Evolutionary conservation across 306 rosid species (phyloP).

Genomic region (Prunus fruticosa): DNA sequence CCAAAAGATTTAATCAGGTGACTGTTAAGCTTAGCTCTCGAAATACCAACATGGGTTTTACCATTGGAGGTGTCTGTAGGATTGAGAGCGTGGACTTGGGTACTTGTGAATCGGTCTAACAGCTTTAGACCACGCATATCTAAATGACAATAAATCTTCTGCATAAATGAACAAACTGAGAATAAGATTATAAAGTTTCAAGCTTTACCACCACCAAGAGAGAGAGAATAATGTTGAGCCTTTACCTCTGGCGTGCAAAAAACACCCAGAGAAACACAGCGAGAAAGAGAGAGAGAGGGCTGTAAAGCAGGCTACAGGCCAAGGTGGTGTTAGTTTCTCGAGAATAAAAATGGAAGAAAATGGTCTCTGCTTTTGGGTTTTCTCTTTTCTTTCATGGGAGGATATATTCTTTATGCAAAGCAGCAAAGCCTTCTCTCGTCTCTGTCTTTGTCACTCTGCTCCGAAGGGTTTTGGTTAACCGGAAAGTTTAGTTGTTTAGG

Average conservation of each 20-base stretch:
- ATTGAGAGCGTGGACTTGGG: slow-evolving; percentile 68
- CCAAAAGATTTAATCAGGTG: slow-evolving; percentile 43
- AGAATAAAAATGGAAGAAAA: not conserved
- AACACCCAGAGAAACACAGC: not conserved
- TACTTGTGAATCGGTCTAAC: slow-evolving; percentile 58
- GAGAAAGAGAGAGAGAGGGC: slow-evolving; percentile 1
- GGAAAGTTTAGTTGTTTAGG: slow-evolving; percentile 16
- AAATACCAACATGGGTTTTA: slow-evolving; percentile 21
- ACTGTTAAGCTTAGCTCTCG: slow-evolving; percentile 40
- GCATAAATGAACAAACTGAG: slow-evolving; percentile 6
- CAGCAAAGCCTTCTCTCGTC: not conserved
- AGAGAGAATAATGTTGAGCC: slow-evolving; percentile 15
- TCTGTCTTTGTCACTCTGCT: not conserved
- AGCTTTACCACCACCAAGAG: not conserved
- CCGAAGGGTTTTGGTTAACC: slow-evolving; percentile 18
- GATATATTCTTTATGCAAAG: slow-evolving; percentile 14
- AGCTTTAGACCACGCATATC: slow-evolving; percentile 67
- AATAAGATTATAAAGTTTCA: not conserved
- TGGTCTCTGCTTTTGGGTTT: not conserved
- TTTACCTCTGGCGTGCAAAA: not conserved
- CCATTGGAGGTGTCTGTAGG: slow-evolving; percentile 45
- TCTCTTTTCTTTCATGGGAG: slow-evolving; percentile 17
- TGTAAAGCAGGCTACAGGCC: not conserved
- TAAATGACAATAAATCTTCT: slow-evolving; percentile 4
- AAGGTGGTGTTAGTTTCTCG: slow-evolving; percentile 15